Evolutionary conservation across 2,329 filamentous ascomycete genomes (phyloP), one percentile per base, ranked within the genome.

Genomic region (Monosporascus sp.): DNA sequence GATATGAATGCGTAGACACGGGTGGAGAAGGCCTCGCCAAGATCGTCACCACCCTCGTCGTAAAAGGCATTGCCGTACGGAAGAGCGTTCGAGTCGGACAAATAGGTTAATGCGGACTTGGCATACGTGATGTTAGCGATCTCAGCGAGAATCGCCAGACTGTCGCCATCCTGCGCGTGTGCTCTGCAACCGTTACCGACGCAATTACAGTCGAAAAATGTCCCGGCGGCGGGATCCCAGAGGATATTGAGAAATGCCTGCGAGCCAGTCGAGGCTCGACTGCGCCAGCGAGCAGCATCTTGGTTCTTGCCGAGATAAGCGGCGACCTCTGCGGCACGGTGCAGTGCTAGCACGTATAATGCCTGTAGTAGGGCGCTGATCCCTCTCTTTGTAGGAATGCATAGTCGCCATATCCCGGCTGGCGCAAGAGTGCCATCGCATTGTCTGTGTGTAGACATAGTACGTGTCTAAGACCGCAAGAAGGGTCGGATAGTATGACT

Each of bases 291-390:
- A 8, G 54, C 44, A 0, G 71, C 72, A 52, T 77, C 74, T 8
- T 50, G 53, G 0, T 54, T 18, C 4, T 67, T 55, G 1, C 59
- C 65, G 2, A 72, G 57, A 6, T 61, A 60, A 0, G 59, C 60
- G 3, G 76, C 75, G 1, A 79, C 70, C 2, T 67, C 62, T 2
- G 76, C 74, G 6, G 75, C 74, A n/a, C 71, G 67, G 1, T 65
- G 60, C 1, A 80, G 67, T 0, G 77, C 75, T 6, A 74, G 66
- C 2, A 77, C 70, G 52, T 80, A 79, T 3, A 80, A 66, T 1
- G 75, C 75, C 76, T 81, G 70, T 79, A 80, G 55, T 81, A 81
- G 0, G 75, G 78, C 22, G 78, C 72, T 1, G 74, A 65, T 0
- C 78, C 77, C 22, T 64, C 70, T 4, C 78, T 70, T 1, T 70